A percentile compares a stretch with the other conserved stretches of the same genome.
These are phyloP conservation scores for Hansfordia pulvinata DNA, from an alignment of 2,329 filamentous ascomycete genomes.

Conservation along the genomic window DNA sequence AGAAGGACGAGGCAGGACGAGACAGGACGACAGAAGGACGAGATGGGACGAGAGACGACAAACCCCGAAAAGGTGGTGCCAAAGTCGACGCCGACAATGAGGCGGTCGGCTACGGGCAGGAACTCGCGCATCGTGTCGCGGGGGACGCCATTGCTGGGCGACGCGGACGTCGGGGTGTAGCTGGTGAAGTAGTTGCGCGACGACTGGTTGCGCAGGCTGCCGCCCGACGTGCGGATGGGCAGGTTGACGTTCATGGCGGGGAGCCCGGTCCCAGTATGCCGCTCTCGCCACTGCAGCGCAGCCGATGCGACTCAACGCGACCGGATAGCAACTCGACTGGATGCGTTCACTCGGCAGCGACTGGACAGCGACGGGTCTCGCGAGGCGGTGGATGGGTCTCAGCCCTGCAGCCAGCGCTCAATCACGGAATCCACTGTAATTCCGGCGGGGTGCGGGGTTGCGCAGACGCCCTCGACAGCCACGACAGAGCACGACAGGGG, in stretches of 20 bases:
- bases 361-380: too few species aligned
- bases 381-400: too few species aligned
- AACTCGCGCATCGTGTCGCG: constrained; percentile 40
- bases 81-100: constrained; percentile 72
- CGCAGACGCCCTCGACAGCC: too few species aligned
- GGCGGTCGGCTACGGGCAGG: constrained; percentile 40
- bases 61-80: constrained; percentile 74
- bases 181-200: constrained; percentile 42
- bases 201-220: constrained; percentile 36
- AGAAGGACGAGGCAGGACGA: neutral
- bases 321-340: too few species aligned
- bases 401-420: too few species aligned
- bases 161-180: constrained; percentile 39
- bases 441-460: too few species aligned
- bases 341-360: too few species aligned
- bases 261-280: too few species aligned
- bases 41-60: constrained; percentile 16
- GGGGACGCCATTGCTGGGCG: constrained; percentile 44
- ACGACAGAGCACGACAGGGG: too few species aligned
- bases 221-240: constrained; percentile 31
- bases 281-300: too few species aligned
- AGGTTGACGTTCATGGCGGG: constrained; percentile 41
- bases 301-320: too few species aligned
- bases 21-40: neutral
- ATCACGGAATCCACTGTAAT: too few species aligned